Evolutionary conservation across 768 basidiomycete species (phyloP), one percentile per base, ranked within the genome.

Genomic region (Agaricus bisporus): DNA sequence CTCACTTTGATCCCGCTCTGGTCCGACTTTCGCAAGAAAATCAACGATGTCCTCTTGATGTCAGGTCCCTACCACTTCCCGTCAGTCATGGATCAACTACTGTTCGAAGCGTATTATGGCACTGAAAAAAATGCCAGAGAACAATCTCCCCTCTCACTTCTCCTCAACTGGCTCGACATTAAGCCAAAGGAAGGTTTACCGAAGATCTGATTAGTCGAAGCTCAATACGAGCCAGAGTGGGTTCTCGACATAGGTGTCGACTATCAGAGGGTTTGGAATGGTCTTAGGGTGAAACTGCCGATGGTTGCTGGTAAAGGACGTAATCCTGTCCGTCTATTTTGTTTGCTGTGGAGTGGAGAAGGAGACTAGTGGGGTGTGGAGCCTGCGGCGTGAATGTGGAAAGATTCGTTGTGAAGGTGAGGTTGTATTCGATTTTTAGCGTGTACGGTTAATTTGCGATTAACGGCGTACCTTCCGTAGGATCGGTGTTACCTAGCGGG

Each of bases 321-420:
- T 57, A 86, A 86, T 63, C 85, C 86, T 58, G 68, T 86, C 51
- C 86, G 83, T 54, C 59, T 73, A 12, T 73, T 75, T 47, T 74
- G 70, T 69, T 73, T 72, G 12, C 60, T 84, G 52, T 63, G 70
- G 3, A 77, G 73, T 2, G 83, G 84, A 1, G 64, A 79, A 58
- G 85, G 80, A 15, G 85, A 86, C 59, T 71, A 77, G 29, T 86
- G 84, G 83, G 83, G 71, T 1, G 68, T 76, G 51, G 73, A 80
- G n/a, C 73, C 77, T 35, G 65, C 64, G 25, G 57, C 61, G 22
- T 76, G 75, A 73, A 70, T 73, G 37, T 58, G 56, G 55, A 52
- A 49, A 37, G 17, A 41, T 8, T n/a, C n/a, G n/a, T n/a, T n/a
- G n/a, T 39, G 41, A 42, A 29, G 18, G 41, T 17, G 20, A 18